Conservation (phyloP, 2,329 filamentous ascomycete genomes). For the Aureobasidium melanogenum region DNA sequence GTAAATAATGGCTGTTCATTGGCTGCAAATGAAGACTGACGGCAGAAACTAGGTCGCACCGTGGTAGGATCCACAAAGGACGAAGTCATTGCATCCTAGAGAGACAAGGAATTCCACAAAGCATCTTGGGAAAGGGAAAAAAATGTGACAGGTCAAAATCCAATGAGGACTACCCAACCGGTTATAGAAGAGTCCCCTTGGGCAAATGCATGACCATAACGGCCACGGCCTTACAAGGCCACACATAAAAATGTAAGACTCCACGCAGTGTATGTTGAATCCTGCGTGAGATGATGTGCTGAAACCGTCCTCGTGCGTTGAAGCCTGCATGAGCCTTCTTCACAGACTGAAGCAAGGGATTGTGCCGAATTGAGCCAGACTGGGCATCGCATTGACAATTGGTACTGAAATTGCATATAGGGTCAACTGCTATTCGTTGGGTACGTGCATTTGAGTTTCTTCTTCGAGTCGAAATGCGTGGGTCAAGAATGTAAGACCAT, state of each 20-base stretch:
- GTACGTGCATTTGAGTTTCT: background rate
- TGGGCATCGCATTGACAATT: background rate
- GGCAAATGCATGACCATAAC: constrained; percentile 6
- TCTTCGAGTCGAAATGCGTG: background rate
- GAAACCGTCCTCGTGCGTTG: constrained; percentile 11
- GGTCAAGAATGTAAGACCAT: constrained; percentile 10
- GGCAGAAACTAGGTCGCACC: background rate
- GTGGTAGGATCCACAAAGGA: constrained; percentile 2
- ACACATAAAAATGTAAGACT: constrained; percentile 4
- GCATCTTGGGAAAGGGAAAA: background rate
- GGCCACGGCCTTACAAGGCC: constrained; percentile 6
- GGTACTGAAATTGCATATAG: background rate
- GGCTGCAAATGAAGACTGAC: background rate
- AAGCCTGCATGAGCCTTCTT: constrained; percentile 7
- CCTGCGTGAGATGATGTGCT: constrained; percentile 10
- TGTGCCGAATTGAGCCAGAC: background rate
- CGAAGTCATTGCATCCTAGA: constrained; percentile 9
- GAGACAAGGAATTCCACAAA: background rate
- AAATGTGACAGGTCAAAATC: constrained; percentile 9
- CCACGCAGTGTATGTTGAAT: constrained; percentile 6
- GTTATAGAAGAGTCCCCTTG: background rate
- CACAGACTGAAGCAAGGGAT: constrained; percentile 6
- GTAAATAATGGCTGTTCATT: background rate
- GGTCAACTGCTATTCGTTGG: background rate
- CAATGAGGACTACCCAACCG: constrained; percentile 3